Percentiles rank a stretch among this genome's conserved stretches.
Conservation (phyloP, 2,329 filamentous ascomycete genomes). For the Aspergillus oerlinghausenensis region DNA sequence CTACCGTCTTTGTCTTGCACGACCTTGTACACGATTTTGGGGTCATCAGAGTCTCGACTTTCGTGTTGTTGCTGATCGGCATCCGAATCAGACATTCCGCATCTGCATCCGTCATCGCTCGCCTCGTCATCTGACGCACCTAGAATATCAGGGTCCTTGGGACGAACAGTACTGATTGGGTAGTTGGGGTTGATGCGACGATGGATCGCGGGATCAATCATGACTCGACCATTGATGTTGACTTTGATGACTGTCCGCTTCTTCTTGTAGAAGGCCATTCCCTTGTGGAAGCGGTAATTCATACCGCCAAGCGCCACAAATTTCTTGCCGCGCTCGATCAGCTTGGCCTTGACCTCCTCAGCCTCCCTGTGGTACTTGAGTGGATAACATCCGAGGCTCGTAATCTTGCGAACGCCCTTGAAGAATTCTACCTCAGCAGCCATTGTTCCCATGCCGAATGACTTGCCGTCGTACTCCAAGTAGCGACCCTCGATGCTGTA, state of each 20-base stretch:
- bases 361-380: slow-evolving; percentile 75
- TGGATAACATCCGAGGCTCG: slow-evolving; percentile 70
- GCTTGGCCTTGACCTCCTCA: slow-evolving; percentile 56
- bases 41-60: slow-evolving; percentile 29
- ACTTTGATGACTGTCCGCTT: slow-evolving; percentile 71
- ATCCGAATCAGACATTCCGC: slow-evolving; percentile 30
- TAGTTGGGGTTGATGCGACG: slow-evolving; percentile 85
- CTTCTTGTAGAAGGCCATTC: slow-evolving; percentile 79
- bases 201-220: slow-evolving; percentile 81
- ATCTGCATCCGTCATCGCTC: slow-evolving; percentile 41
- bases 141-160: slow-evolving; percentile 62
- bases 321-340: slow-evolving; percentile 78
- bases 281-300: slow-evolving; percentile 77
- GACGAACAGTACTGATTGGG: slow-evolving; percentile 66
- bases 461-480: slow-evolving; percentile 83
- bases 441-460: slow-evolving; percentile 71
- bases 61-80: slow-evolving; percentile 37
- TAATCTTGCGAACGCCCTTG: slow-evolving; percentile 78
- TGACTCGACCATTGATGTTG: slow-evolving; percentile 80
- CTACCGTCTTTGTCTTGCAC: slow-evolving; percentile 51
- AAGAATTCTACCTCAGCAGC: slow-evolving; percentile 68
- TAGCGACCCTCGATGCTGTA: slow-evolving; percentile 72
- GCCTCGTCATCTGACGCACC: slow-evolving; percentile 42
- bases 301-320: slow-evolving; percentile 78
- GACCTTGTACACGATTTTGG: slow-evolving; percentile 48